Evolutionary conservation across 306 rosid genomes (phyloP).

Genomic region (Boehmeria nivea): DNA sequence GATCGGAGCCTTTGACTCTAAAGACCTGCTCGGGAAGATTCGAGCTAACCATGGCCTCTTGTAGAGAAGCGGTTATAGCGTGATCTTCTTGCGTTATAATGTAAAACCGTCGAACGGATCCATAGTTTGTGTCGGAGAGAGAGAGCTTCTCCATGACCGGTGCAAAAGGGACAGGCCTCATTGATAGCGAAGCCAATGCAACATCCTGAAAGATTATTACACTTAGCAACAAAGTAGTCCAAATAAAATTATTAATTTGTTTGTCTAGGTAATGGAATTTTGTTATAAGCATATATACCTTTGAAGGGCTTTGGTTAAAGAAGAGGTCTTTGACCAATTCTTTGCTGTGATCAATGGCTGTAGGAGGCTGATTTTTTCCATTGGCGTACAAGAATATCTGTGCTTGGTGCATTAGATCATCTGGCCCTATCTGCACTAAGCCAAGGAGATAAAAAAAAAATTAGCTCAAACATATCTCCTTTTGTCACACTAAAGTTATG

Average conservation of each 20-base stretch:
- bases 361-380: constrained; percentile 66
- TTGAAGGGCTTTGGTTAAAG: constrained; percentile 74
- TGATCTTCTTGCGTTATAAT: constrained; percentile 64
- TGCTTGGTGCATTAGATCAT: constrained; percentile 62
- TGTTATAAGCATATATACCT: constrained; percentile 29
- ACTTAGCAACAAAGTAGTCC: too few species aligned
- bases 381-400: constrained; percentile 61
- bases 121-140: constrained; percentile 55
- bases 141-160: constrained; percentile 65
- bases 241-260: too few species aligned
- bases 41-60: constrained; percentile 49
- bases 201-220: constrained; percentile 61
- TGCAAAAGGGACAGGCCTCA: constrained; percentile 69
- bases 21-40: constrained; percentile 59
- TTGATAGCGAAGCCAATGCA: constrained; percentile 69
- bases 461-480: background rate
- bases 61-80: constrained; percentile 53
- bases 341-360: constrained; percentile 54
- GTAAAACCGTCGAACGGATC: constrained; percentile 61
- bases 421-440: constrained; percentile 49
- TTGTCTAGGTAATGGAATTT: background rate
- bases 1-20: constrained; percentile 66
- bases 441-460: background rate
- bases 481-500: background rate
- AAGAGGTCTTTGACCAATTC: constrained; percentile 54